Percentiles rank a stretch among this genome's conserved stretches.
Evolutionary conservation across 768 basidiomycete genomes (phyloP).

Genomic region (Lactarius quietus): DNA sequence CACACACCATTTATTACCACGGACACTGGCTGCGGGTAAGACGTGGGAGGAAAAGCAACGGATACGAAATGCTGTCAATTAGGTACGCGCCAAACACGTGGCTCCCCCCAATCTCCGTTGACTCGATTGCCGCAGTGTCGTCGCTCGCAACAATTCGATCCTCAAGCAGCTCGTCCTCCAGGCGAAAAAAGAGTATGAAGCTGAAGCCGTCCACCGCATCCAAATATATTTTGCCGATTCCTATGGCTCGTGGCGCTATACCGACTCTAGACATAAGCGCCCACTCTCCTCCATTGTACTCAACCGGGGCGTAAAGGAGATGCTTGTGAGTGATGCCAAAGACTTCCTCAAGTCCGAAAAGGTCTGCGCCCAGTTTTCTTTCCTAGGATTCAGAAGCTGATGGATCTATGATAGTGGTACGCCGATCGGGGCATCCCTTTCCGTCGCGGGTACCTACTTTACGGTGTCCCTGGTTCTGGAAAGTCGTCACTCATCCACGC

Average conservation of each 20-base stretch:
- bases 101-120: constrained; percentile 8
- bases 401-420: constrained; percentile 59
- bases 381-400: constrained; percentile 11
- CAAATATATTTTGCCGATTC: constrained; percentile 90
- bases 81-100: constrained; percentile 42
- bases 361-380: constrained; percentile 36
- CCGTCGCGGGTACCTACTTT: constrained; percentile 81
- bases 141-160: constrained; percentile 78
- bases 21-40: constrained; percentile 81
- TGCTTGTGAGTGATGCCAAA: constrained; percentile 75
- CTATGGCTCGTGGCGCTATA: constrained; percentile 85
- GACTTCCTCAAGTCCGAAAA: constrained; percentile 85
- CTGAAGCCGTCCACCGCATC: constrained; percentile 80
- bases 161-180: constrained; percentile 87
- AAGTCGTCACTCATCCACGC: constrained; percentile 86
- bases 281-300: constrained; percentile 87
- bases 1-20: constrained; percentile 83
- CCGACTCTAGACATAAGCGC: constrained; percentile 81
- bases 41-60: constrained; percentile 64
- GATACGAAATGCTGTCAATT: constrained; percentile 74
- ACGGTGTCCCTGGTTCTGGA: constrained; percentile 82
- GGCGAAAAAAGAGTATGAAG: constrained; percentile 87
- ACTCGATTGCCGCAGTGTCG: constrained; percentile 49
- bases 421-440: constrained; percentile 92
- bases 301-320: constrained; percentile 86